phyloP scores from a whole-genome alignment of 2,329 filamentous ascomycete genomes.

The Paraphoma chrysanthemicola region DNA sequence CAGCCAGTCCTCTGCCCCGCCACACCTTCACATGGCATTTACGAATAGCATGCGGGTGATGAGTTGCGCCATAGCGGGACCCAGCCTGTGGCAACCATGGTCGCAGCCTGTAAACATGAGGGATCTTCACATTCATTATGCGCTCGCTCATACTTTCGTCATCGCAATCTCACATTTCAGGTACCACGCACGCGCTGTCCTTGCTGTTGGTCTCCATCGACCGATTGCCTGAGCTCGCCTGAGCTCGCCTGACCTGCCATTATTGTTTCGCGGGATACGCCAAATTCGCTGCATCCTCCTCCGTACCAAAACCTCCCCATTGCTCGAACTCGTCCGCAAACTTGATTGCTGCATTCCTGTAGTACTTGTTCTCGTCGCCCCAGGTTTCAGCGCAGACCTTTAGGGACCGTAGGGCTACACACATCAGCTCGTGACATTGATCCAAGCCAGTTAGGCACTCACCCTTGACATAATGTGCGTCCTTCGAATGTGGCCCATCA shows the following conservation, averaged over 20 bases:
- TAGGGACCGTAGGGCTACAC: constrained; percentile 72
- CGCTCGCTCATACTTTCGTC: constrained; percentile 1
- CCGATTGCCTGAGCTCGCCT: neutral
- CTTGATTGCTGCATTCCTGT: constrained; percentile 71
- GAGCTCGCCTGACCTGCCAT: constrained; percentile 10
- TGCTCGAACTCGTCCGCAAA: constrained; percentile 77
- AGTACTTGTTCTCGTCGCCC: constrained; percentile 69
- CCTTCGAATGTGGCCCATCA: constrained; percentile 69
- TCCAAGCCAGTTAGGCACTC: constrained; percentile 12
- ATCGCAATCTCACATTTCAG: neutral
- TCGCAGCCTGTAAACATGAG: neutral
- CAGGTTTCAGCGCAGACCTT: constrained; percentile 76
- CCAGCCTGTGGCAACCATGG: neutral
- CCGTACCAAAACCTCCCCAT: constrained; percentile 63
- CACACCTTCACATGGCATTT: neutral
- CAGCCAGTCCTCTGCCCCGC: neutral
- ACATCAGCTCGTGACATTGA: constrained; percentile 13
- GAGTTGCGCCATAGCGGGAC: neutral
- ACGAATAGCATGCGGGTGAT: neutral
- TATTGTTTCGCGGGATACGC: constrained; percentile 26
- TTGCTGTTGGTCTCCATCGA: neutral
- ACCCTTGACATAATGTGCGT: constrained; percentile 89
- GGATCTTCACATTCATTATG: neutral
- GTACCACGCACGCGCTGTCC: neutral
- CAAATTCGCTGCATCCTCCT: constrained; percentile 29